Percentiles rank a stretch among this genome's conserved stretches.
phyloP scores from a whole-genome alignment of 2,329 filamentous ascomycete genomes.

The Aspergillus amoenus region DNA sequence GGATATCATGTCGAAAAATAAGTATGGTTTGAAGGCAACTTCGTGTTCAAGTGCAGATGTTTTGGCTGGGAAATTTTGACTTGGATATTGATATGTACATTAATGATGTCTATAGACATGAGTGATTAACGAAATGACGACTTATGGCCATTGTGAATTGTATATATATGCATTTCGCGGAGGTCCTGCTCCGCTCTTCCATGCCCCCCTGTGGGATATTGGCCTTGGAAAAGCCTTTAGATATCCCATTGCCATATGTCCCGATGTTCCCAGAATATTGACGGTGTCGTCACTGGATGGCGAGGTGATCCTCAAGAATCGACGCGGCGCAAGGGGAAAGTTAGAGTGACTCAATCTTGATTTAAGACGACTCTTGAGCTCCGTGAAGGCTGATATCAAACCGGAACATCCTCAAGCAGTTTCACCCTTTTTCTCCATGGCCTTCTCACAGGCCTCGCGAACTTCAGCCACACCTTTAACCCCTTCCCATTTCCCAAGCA shows the following conservation, averaged over 20 bases:
- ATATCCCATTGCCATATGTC: not conserved
- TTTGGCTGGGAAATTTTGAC: conserved; percentile 27
- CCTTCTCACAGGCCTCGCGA: conserved; percentile 38
- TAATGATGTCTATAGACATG: conserved; percentile 5
- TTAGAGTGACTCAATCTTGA: not conserved
- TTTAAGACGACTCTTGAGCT: not conserved
- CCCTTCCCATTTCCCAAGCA: conserved; percentile 44
- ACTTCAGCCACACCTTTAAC: conserved; percentile 46
- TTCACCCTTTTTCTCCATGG: conserved; percentile 31
- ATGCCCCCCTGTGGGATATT: not conserved
- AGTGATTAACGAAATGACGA: not conserved
- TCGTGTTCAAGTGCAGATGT: conserved; percentile 44
- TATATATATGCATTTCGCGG: not conserved
- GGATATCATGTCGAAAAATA: conserved; percentile 60
- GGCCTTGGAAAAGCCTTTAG: not conserved
- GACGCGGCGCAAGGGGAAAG: not conserved
- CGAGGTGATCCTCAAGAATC: not conserved
- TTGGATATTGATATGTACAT: conserved; percentile 6
- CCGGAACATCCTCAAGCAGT: conserved; percentile 23
- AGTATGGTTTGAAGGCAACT: conserved; percentile 60
- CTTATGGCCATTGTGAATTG: not conserved
- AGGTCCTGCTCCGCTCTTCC: not conserved
- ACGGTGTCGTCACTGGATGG: not conserved
- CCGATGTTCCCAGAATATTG: not conserved
- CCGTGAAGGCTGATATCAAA: not conserved